Base-by-base conservation (phyloP, 352 stramenopile genomes). In the Globisporangium nodosum region DNA sequence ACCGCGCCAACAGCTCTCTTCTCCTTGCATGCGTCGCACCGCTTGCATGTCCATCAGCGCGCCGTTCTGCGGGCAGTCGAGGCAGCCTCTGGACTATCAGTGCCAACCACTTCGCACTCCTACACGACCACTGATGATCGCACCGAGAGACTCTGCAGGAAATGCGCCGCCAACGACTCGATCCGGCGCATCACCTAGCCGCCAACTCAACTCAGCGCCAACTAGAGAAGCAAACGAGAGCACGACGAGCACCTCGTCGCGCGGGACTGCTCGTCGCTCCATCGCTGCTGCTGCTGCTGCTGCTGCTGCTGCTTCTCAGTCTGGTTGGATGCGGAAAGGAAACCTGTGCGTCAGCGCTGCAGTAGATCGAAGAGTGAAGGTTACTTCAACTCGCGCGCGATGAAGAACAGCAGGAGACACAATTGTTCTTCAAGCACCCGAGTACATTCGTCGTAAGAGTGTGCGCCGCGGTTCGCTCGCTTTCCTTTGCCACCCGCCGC, bases 171-270 rank as follows among this genome's bases (percentile, higher is more conserved):
- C 20, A 90, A 61, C 20, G 51, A 45, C 59, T 90, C 84, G 45
- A 93, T 93, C 7, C 74, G 68, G 6, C 54, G 45, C 63, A 88
- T 73, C 39, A 90, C 68, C 78, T 90, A 16, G 33, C 8, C 33
- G 33, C 31, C 31, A 9, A 11, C 31, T 39, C 33, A 9, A 39
- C 8, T 12, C 33, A 13, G 37, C 33, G 33, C 33, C 33, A 37
- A 11, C 33, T 4, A 5, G 37, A 43, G 37, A 13, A 9, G 35
- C 35, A 27, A 27, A 27, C 24, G 24, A 27, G 35, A 27, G 45
- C 45, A 24, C 3, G 2, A 16, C 45, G 9, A 18, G 45, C 27
- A 83, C 79, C 64, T 90, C 76, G 12, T 87, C 69, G 37, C 73
- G 61, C 27, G 75, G 59, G 16, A 69, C 21, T 8, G 27, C 42